Evolutionary conservation across 768 basidiomycete species (phyloP).

Genomic region (Coprinopsis cinerea): DNA sequence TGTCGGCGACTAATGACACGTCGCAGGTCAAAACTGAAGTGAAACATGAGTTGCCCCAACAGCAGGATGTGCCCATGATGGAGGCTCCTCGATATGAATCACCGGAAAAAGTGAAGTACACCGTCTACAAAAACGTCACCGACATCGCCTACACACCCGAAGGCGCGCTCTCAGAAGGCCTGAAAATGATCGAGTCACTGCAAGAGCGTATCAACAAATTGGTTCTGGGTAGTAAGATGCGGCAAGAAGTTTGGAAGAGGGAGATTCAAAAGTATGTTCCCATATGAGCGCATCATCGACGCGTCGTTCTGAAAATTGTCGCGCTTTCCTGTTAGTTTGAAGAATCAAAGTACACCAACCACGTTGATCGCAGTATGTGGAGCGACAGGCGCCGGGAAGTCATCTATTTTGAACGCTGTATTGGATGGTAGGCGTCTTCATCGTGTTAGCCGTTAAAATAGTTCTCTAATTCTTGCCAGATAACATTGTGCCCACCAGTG

Average conservation of each 20-base stretch:
- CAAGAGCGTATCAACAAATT: conserved; percentile 36
- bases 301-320: too few species aligned
- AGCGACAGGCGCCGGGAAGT: conserved; percentile 59
- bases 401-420: conserved; percentile 55
- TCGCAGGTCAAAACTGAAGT: not conserved
- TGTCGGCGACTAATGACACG: not conserved
- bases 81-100: too few species aligned
- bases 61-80: not conserved
- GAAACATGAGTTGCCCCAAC: not conserved
- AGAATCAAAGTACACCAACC: conserved; percentile 43
- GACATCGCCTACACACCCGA: conserved; percentile 48
- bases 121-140: conserved; percentile 26
- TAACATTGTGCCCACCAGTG: conserved; percentile 60
- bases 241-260: conserved; percentile 53
- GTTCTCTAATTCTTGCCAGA: conserved; percentile 24
- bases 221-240: conserved; percentile 47
- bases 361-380: conserved; percentile 65
- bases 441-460: not conserved
- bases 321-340: conserved; percentile 35
- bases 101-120: too few species aligned
- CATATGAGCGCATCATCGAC: not conserved
- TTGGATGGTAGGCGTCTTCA: conserved; percentile 39
- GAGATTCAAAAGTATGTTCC: conserved; percentile 42
- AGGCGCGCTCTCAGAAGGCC: conserved; percentile 41
- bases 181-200: conserved; percentile 47